A percentile compares a stretch with the other conserved stretches of the same genome.
Conservation (phyloP, 352 stramenopile species). For the Aphanomyces astaci region DNA sequence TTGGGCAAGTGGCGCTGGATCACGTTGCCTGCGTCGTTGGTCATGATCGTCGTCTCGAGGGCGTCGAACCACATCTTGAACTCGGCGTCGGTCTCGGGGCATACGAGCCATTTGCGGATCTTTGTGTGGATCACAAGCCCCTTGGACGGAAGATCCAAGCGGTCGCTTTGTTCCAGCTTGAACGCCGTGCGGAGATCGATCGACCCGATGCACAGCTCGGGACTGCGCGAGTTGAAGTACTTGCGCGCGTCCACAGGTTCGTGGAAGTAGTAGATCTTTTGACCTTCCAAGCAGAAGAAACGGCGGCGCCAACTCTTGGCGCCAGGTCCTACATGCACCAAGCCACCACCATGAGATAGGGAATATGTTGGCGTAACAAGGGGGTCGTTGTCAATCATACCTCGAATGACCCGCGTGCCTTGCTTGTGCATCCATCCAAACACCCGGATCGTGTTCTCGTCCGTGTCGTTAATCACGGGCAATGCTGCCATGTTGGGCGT, state of each 20-base stretch:
- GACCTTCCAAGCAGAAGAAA: constrained; percentile 75
- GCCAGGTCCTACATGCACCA: constrained; percentile 34
- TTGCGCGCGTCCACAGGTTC: constrained; percentile 74
- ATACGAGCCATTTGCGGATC: constrained; percentile 64
- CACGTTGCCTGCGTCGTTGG: constrained; percentile 53
- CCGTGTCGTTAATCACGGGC: background rate
- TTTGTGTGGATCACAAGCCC: constrained; percentile 72
- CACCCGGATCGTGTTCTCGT: constrained; percentile 46
- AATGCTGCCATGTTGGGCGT: background rate
- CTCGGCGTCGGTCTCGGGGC: constrained; percentile 69
- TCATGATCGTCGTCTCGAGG: constrained; percentile 71
- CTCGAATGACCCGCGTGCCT: constrained; percentile 71
- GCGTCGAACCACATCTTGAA: constrained; percentile 80
- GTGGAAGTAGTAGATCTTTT: constrained; percentile 85
- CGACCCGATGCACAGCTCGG: constrained; percentile 62
- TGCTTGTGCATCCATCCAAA: constrained; percentile 84
- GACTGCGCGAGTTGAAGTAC: constrained; percentile 77
- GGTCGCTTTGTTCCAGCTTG: constrained; percentile 68
- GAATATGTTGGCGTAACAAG: too few relatives aligned
- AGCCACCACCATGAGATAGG: background rate
- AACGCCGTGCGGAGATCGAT: constrained; percentile 70
- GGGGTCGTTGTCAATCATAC: constrained; percentile 10
- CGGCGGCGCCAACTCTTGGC: constrained; percentile 73
- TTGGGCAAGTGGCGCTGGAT: constrained; percentile 74
- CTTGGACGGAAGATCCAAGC: constrained; percentile 52